Evolutionary conservation across 2,329 filamentous ascomycete genomes (phyloP), one percentile per base, ranked within the genome.

Genomic region (Colletotrichum australisinense): DNA sequence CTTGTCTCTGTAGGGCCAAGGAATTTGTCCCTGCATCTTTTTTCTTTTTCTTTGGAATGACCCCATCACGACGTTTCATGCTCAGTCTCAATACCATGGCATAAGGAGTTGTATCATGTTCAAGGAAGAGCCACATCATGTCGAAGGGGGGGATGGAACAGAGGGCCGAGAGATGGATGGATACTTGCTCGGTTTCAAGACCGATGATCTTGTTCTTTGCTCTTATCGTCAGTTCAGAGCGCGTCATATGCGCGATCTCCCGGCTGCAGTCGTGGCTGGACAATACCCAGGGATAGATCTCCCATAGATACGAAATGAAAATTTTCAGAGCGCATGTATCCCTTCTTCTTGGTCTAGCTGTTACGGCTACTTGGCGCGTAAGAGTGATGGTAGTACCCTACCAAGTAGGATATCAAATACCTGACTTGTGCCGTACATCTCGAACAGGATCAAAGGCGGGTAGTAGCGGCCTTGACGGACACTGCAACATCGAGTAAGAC

Each of bases 201-300:
- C n/a, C 26, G 55, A 46, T n/a, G 16, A n/a, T 30, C 60, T 49
- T 49, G 3, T n/a, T 52, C 19, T n/a, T 57, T 72, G 64, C 52
- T 52, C 6, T 19, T 28, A n/a, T 38, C 32, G 19, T 35, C 32
- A 19, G n/a, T 62, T 57, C 16, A 8, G 63, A 55, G n/a, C 46
- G 46, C 59, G 60, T 26, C 28, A 22, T 8, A 16, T n/a, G 32
- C n/a, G 58, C 65, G 16, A 30, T 32, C 30, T 59, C 14, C 24
- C n/a, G 30, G 26, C 42, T n/a, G 38, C 22, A 32, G 28, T 59
- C 12, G 53, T 53, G 46, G 35, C 59, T n/a, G 55, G n/a, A 65
- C 52, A 70, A 70, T 72, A 73, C 42, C 69, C 58, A 35, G 59
- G 28, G 59, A 63, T 35, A 7, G 9, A 26, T 56, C 8, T 38